Base-by-base conservation (phyloP, 805 yeast species). In the Schwanniomyces yamadae region DNA sequence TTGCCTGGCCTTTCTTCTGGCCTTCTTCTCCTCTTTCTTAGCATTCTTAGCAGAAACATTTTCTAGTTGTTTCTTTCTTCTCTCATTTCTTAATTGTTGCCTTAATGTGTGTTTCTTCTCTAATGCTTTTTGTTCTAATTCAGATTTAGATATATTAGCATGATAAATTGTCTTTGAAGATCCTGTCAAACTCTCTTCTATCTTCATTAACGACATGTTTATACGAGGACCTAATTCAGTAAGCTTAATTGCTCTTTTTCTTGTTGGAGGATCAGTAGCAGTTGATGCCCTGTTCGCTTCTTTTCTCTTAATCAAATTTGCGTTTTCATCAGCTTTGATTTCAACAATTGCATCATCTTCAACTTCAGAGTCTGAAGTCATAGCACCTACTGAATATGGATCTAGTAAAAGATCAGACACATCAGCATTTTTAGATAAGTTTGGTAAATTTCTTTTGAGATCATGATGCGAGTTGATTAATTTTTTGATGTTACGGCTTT, bases 141-240 rank as follows among this genome's bases (percentile, higher is more conserved):
- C 69, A 4, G 84, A 60, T 63, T 90, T 90, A 34, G 66, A 65
- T 42, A 88, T 69, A 36, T 68, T 73, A 29, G 86, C 73, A 57
- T 93, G 99, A 62, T 84, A 87, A 42, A 93, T 61, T 12, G 93
- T 87, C 63, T 87, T 90, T 34, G 97, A 96, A 0, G 81, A 69
- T 40, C 96, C 91, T 15, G 86, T 75, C 42, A 68, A 54, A 12
- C 93, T 95, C 54, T 91, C 98, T 62, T 91, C 97, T 36, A 93
- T 86, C 65, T 93, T 93, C 33, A 83, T 66, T 39, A 93, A 66
- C 34, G 79, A 69, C 60, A 93, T 66, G 48, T 77, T 78, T 60
- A 93, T 63, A 46, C 99, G 75, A 23, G 99, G 99, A 0, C 99
- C 99, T 32, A 91, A 67, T 60, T 93, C 99, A 1, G 91, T 86